Conservation (phyloP, 805 yeast species). For the Nakazawaea laoshanensis region DNA sequence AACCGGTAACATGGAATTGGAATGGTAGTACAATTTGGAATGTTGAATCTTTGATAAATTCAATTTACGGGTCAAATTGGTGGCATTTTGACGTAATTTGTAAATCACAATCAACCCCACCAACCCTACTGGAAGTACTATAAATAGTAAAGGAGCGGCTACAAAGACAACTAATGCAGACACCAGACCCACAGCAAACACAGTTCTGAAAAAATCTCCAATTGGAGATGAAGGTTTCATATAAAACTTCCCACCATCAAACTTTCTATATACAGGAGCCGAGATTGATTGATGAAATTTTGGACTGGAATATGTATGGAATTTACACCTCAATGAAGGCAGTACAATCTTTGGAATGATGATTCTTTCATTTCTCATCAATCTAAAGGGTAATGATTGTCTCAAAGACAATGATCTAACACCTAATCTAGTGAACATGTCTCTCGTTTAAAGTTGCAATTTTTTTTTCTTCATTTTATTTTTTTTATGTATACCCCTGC, state of each 20-base stretch:
- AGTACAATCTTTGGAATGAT: too few relatives aligned
- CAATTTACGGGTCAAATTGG: slow-evolving; percentile 12
- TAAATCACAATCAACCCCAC: slow-evolving; percentile 17
- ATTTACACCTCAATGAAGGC: too few relatives aligned
- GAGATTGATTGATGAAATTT: too few relatives aligned
- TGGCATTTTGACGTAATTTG: slow-evolving; percentile 11
- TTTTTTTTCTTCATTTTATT: not conserved
- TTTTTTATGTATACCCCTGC: too few relatives aligned
- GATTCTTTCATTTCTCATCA: too few relatives aligned
- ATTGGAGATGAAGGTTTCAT: too few relatives aligned
- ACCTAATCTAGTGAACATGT: not conserved
- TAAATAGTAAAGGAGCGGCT: slow-evolving; percentile 21
- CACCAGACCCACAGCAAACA: slow-evolving; percentile 4
- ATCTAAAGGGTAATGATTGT: too few relatives aligned
- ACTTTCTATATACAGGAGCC: too few relatives aligned
- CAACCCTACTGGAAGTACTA: slow-evolving; percentile 22
- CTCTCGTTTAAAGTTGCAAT: not conserved
- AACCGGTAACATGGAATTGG: not conserved
- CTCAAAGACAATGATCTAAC: too few relatives aligned
- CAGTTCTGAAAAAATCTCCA: not conserved
- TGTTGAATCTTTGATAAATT: slow-evolving; percentile 17
- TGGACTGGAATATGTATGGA: too few relatives aligned
- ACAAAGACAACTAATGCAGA: slow-evolving; percentile 20
- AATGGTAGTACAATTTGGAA: slow-evolving; percentile 16
- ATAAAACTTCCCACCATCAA: too few relatives aligned